A percentile compares a stretch with the other conserved stretches of the same genome.
These are phyloP conservation scores for Saccharomycopsis sp. DNA, from an alignment of 805 yeast genomes.

Conservation along the genomic window DNA sequence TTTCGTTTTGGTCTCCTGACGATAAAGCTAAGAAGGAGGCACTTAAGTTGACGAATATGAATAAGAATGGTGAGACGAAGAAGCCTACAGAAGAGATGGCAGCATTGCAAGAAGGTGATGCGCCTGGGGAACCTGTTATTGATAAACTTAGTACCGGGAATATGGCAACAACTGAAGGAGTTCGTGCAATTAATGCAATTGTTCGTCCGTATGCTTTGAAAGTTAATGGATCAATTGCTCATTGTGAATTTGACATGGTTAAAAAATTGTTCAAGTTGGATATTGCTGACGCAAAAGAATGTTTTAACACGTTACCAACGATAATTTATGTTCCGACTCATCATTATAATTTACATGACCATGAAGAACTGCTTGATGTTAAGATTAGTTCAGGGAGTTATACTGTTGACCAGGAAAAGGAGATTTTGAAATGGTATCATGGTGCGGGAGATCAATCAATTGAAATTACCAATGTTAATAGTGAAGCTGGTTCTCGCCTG, in stretches of 20 bases:
- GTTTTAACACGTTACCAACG: slow-evolving; percentile 37
- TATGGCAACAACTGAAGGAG: slow-evolving; percentile 40
- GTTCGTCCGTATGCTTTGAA: slow-evolving; percentile 71
- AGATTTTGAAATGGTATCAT: slow-evolving; percentile 69
- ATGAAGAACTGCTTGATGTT: slow-evolving; percentile 32
- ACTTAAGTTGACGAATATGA: too few relatives aligned
- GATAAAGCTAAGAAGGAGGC: slow-evolving; percentile 31
- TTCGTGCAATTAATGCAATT: slow-evolving; percentile 68
- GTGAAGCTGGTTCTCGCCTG: background rate
- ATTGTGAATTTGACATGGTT: slow-evolving; percentile 53
- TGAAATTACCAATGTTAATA: slow-evolving; percentile 20
- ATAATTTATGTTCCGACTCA: slow-evolving; percentile 61
- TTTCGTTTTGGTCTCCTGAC: slow-evolving; percentile 76
- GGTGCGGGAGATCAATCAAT: slow-evolving; percentile 35
- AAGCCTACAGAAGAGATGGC: background rate
- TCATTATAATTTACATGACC: slow-evolving; percentile 49
- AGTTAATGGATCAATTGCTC: slow-evolving; percentile 48
- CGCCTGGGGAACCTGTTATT: background rate
- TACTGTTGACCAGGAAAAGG: slow-evolving; percentile 39
- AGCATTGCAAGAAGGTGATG: background rate
- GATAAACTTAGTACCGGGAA: background rate
- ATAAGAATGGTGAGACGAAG: background rate
- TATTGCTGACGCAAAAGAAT: slow-evolving; percentile 31
- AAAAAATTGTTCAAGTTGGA: slow-evolving; percentile 41
- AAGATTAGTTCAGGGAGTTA: slow-evolving; percentile 44